phyloP scores from a whole-genome alignment of 164 flowering plant species.

The Malania oleifera region DNA sequence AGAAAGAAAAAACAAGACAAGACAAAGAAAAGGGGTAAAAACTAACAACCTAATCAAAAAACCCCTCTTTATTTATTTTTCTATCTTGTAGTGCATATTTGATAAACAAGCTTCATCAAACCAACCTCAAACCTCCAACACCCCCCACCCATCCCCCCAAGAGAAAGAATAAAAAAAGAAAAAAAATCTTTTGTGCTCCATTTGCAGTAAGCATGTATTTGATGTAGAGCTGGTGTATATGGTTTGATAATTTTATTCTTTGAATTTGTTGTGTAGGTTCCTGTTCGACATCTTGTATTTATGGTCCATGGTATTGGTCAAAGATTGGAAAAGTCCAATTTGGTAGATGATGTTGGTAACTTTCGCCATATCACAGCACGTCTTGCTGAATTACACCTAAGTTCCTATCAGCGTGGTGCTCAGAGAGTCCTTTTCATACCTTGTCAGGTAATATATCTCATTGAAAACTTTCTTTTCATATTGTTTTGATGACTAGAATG shows the following conservation, averaged over 20 bases:
- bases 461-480: background rate
- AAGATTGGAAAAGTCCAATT: slow-evolving; percentile 91
- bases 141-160: too few species aligned
- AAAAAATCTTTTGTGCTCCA: too few species aligned
- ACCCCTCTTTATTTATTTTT: too few species aligned
- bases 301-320: slow-evolving; percentile 99
- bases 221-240: background rate
- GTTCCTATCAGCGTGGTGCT: slow-evolving; percentile 65
- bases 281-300: slow-evolving; percentile 91
- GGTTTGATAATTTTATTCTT: background rate
- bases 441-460: slow-evolving; percentile 87
- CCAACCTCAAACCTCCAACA: too few species aligned
- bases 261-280: slow-evolving; percentile 51
- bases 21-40: too few species aligned
- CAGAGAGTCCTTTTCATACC: slow-evolving; percentile 96
- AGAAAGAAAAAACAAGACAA: too few species aligned
- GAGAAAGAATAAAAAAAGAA: too few species aligned
- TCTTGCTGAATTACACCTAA: slow-evolving; percentile 81
- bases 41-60: too few species aligned
- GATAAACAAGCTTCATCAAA: too few species aligned
- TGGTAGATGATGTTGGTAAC: slow-evolving; percentile 91
- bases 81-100: too few species aligned
- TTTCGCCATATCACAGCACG: slow-evolving; percentile 78
- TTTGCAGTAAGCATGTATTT: background rate
- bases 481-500: background rate